Base-by-base conservation (phyloP, 192 early-diverging fungal genomes). In the Coemansia erecta region DNA sequence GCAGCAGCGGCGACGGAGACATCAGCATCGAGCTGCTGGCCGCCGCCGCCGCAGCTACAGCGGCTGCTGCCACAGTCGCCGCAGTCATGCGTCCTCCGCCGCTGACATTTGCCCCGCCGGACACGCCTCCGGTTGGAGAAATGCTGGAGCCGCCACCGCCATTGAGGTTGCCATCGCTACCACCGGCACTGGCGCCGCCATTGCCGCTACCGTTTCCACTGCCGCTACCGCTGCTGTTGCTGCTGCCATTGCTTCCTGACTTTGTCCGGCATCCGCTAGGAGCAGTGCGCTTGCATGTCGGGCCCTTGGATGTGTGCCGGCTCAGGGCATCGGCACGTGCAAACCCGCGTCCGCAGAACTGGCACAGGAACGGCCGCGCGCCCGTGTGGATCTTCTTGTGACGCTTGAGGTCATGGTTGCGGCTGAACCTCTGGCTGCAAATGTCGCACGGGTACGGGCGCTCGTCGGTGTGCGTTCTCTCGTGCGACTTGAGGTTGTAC, bases 401-500 rank as follows among this genome's bases (percentile, higher is more conserved):
- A 7, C 91, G 70, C 58, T 87, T 83, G 9, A 90, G 81, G 51
- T 93, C 91, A 58, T 93, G 91, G 62, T 91, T 87, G 51, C 92
- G 76, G 35, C 83, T 81, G 55, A 93, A 93, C 15, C 88, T 73
- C 60, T 77, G 70, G 37, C 78, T 73, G 70, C 92, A 93, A 22
- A 69, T 68, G 12, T 70, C 68, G 67, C 88, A 89, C 17, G 77
- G 73, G 73, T 83, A 94, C 0, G 89, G 88, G 13, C 89, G 81
- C 55, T 88, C 87, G 39, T 85, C 82, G 0, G 87, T 87, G 74
- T 96, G 94, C 13, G 89, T 90, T 33, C 85, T 72, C 51, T 87
- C 81, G 58, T 97, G 93, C 23, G 85, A 87, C 63, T 90, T 89
- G 17, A 97, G 75, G 77, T 95, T 97, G 64, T 92, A 97, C 21